Base-by-base conservation (phyloP, 2,329 filamentous ascomycete species). In the Neofusicoccum laricinum region DNA sequence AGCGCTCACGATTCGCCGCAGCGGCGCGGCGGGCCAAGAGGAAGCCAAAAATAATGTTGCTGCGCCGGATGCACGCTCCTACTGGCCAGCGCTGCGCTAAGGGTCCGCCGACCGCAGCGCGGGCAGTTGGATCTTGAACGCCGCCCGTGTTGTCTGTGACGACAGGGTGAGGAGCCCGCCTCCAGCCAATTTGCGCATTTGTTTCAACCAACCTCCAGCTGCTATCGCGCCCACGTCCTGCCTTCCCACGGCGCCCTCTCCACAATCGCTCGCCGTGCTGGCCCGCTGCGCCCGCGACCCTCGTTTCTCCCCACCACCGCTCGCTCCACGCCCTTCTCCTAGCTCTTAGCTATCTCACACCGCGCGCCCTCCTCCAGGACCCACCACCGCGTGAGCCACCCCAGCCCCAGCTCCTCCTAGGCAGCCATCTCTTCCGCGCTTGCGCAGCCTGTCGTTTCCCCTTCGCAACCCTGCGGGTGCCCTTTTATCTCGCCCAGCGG, bases 331-430 rank as follows among this genome's bases (percentile, higher is more conserved):
- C 49, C 17, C 48, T 51, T 48, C 46, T 40, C 61, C 25, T 30
- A 30, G 25, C 25, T 30, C 49, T 10, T 36, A 40, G 34, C 51
- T 48, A 46, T 48, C 62, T 32, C 49, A 34, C n/a, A 41, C 7
- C 61, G 30, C 50, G 15, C 40, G n/a, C 32, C 57, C 19, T 40
- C 15, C 51, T 43, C 32, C 43, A 40, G 61, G 61, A 63, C 61
- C 61, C 61, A 63, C 61, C 50, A 40, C 30, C 61, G 61, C 61
- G 48, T 63, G 61, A 63, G 61, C 38, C 40, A 12, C 61, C 43
- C 12, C 43, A 41, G 41, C 51, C 62, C 17, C 50, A 34, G 32
- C 38, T 49, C 50, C 43, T 50, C 19, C 41, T 21, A 64, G 41
- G 30, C 50, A 57, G 38, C 51, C 49, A 36, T 25, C 50, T 58